Percentiles rank a stretch among this genome's conserved stretches.
phyloP scores from a whole-genome alignment of 2,329 filamentous ascomycete genomes.

The Drechslerella stenobrocha region DNA sequence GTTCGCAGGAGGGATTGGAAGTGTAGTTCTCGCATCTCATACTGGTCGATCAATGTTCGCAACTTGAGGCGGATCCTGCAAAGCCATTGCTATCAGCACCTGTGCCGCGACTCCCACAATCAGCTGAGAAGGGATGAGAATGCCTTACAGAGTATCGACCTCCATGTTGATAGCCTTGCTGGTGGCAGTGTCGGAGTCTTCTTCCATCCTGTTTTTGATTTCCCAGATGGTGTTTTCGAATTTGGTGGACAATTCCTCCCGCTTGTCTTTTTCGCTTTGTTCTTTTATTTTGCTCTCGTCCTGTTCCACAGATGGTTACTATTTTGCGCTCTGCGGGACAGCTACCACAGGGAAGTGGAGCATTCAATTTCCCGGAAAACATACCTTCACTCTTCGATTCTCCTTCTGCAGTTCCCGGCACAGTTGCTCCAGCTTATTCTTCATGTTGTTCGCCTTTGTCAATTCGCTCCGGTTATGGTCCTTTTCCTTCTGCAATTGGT shows the following conservation, averaged over 20 bases:
- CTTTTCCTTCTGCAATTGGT: conserved; percentile 94
- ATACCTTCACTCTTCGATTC: conserved; percentile 97
- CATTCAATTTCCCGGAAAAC: not conserved
- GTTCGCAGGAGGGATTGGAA: conserved; percentile 89
- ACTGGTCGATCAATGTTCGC: conserved; percentile 95
- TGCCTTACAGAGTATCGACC: conserved; percentile 78
- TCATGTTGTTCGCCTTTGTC: conserved; percentile 84
- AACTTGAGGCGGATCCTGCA: conserved; percentile 78
- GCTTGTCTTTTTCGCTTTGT: conserved; percentile 79
- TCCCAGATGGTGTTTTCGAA: conserved; percentile 53
- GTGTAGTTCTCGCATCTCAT: conserved; percentile 90
- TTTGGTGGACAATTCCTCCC: conserved; percentile 59
- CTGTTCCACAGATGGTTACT: conserved; percentile 57
- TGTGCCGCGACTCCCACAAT: not conserved
- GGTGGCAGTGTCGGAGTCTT: conserved; percentile 79
- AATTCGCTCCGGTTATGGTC: conserved; percentile 85
- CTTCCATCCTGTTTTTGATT: conserved; percentile 59
- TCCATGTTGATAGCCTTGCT: conserved; percentile 81
- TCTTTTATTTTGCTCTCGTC: conserved; percentile 92
- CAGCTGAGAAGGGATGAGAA: not conserved
- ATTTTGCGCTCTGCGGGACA: conserved; percentile 4
- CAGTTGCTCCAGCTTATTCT: conserved; percentile 95
- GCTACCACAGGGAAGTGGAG: not conserved
- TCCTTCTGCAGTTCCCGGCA: conserved; percentile 93
- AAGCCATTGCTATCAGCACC: conserved; percentile 45